phyloP scores from a whole-genome alignment of 169 alveolate genomes.

The Toxoplasma gondii region DNA sequence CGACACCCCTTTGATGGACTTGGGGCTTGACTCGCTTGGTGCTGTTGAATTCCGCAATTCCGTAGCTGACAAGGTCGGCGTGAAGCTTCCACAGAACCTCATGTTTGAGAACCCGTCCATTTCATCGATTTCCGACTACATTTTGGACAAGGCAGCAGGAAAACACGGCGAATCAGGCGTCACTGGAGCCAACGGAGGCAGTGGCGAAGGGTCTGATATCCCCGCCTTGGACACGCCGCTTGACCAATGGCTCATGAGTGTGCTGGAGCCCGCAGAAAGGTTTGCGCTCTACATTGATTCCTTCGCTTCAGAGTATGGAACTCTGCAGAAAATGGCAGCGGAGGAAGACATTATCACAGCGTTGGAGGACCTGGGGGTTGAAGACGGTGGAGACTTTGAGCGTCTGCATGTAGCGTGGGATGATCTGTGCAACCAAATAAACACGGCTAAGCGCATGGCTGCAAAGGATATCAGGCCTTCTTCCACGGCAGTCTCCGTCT shows the following conservation, averaged over 20 bases:
- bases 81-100: constrained; percentile 77
- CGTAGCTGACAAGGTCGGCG: constrained; percentile 74
- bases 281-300: constrained; percentile 73
- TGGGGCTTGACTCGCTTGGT: constrained; percentile 84
- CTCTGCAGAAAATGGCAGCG: constrained; percentile 65
- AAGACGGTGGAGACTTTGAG: constrained; percentile 71
- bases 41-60: constrained; percentile 85
- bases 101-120: constrained; percentile 78
- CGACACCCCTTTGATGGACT: constrained; percentile 75
- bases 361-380: constrained; percentile 72
- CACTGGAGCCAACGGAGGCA: constrained; percentile 29
- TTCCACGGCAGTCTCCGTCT: background rate
- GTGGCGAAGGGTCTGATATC: background rate
- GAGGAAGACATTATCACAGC: constrained; percentile 75
- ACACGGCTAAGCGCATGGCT: background rate
- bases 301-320: constrained; percentile 65
- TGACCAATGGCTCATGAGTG: constrained; percentile 76
- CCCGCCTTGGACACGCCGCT: constrained; percentile 55
- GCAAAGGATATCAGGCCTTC: background rate
- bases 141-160: constrained; percentile 52
- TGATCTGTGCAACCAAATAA: constrained; percentile 62
- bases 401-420: constrained; percentile 76
- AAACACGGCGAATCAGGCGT: constrained; percentile 40
- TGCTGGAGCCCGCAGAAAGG: constrained; percentile 75
- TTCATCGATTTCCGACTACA: constrained; percentile 70